Conservation (phyloP, 345 rosid species). For the Sapria himalayana region DNA sequence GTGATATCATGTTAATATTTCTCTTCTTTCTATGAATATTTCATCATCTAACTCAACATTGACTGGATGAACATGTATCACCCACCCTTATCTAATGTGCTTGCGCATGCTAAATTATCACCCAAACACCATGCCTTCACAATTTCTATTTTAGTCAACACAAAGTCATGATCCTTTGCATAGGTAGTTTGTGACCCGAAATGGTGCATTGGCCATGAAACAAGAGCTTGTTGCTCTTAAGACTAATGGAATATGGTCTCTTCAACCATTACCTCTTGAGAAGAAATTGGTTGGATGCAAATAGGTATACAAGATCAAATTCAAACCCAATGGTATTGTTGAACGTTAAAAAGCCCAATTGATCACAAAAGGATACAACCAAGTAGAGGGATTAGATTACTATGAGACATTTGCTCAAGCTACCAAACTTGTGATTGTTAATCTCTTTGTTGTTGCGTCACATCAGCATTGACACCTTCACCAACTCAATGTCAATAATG, state of each 20-base stretch:
- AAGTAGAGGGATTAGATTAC: not conserved
- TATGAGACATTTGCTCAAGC: not conserved
- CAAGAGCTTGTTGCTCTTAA: not conserved
- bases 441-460: not conserved
- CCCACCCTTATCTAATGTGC: too few species aligned
- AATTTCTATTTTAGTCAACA: too few species aligned
- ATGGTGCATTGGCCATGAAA: too few species aligned
- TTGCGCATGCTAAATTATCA: too few species aligned
- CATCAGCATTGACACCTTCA: not conserved
- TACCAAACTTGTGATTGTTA: not conserved
- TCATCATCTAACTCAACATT: too few species aligned
- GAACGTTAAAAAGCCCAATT: not conserved
- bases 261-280: not conserved
- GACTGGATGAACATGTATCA: too few species aligned
- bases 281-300: not conserved
- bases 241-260: not conserved
- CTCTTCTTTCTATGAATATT: too few species aligned
- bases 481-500: not conserved
- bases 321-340: not conserved
- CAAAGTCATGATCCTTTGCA: too few species aligned
- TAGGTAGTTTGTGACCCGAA: too few species aligned
- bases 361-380: not conserved
- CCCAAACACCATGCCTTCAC: too few species aligned
- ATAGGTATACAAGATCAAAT: not conserved
- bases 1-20: too few species aligned